phyloP scores from a whole-genome alignment of 495 filamentous ascomycete species.

The Penicillium desertorum region DNA sequence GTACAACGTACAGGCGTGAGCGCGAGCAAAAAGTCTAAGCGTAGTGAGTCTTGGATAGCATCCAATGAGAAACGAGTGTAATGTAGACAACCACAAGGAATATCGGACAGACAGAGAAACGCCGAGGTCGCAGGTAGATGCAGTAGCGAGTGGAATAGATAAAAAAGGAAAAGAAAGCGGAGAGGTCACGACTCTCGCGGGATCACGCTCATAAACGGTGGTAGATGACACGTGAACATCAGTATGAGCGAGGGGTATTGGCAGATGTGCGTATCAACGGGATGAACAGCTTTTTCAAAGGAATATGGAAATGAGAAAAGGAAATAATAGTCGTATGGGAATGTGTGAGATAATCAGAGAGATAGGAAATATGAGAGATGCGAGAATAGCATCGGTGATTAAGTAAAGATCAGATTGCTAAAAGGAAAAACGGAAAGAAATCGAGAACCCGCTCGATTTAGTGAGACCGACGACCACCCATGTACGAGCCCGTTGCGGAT shows the following conservation, averaged over 20 bases:
- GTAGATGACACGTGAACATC: not conserved
- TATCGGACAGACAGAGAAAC: slow-evolving; percentile 11
- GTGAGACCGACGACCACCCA: slow-evolving; percentile 41
- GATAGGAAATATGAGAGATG: slow-evolving; percentile 2
- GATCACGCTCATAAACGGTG: not conserved
- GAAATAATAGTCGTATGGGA: slow-evolving; percentile 4
- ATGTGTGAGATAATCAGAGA: not conserved
- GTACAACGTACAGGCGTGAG: not conserved
- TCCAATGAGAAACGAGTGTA: not conserved
- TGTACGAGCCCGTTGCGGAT: slow-evolving; percentile 45
- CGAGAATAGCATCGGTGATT: slow-evolving; percentile 1
- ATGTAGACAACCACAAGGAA: not conserved
- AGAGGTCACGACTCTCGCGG: slow-evolving; percentile 2
- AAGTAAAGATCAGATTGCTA: slow-evolving; percentile 8
- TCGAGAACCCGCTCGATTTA: slow-evolving; percentile 29
- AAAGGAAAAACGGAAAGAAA: not conserved
- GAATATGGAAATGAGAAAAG: slow-evolving; percentile 6
- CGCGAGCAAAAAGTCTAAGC: not conserved
- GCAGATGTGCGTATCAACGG: slow-evolving; percentile 26
- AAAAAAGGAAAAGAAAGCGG: not conserved
- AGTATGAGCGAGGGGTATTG: slow-evolving; percentile 23
- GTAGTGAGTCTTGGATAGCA: not conserved
- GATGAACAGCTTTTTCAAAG: slow-evolving; percentile 21
- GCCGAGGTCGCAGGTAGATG: slow-evolving; percentile 19
- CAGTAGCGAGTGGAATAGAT: slow-evolving; percentile 17